Base-by-base conservation (phyloP, 495 filamentous ascomycete genomes). In the Jackrogersella multiformis region DNA sequence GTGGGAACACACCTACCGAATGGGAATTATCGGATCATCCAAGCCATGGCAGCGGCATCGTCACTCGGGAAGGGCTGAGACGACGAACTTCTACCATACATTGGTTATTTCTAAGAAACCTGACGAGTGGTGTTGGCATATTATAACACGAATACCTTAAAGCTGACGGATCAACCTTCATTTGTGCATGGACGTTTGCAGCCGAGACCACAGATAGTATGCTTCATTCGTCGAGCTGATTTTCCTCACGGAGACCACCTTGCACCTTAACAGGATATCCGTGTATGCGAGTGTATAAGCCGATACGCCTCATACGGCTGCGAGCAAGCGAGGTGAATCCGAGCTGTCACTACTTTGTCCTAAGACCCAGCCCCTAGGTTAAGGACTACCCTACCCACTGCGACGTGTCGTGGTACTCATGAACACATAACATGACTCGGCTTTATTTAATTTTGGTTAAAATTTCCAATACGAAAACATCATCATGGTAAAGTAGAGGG, bases 61-160 rank as follows among this genome's bases (percentile, higher is more conserved):
- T 53, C 57, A 49, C 45, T 51, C 26, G 13, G 15, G 51, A 60
- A 60, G 24, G 52, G 54, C 54, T 38, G 53, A 68, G 58, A 63
- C 20, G 58, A 49, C 13, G 16, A 24, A 30, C 38, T 39, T 12
- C 48, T 15, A 53, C 23, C 18, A 26, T 44, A 45, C 21, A 57
- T 62, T 45, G 30, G 45, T 38, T 18, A 34, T 54, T n/a, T 32
- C 39, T 3, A 23, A 55, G 57, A 26, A 20, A 15, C 28, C 28
- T 21, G 45, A 35, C 15, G 18, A 34, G 44, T 44, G 51, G n/a
- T 12, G 53, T 23, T 30, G 41, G 23, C 24, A 18, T 56, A 32
- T 42, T 56, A 32, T 42, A 35, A 34, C 51, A 30, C 58, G 34
- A 39, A 45, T 6, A 23, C 26, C n/a, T 38, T 13, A 28, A 36